Base-by-base conservation (phyloP, 768 basidiomycete genomes). In the Hygrocybe coccinea region DNA sequence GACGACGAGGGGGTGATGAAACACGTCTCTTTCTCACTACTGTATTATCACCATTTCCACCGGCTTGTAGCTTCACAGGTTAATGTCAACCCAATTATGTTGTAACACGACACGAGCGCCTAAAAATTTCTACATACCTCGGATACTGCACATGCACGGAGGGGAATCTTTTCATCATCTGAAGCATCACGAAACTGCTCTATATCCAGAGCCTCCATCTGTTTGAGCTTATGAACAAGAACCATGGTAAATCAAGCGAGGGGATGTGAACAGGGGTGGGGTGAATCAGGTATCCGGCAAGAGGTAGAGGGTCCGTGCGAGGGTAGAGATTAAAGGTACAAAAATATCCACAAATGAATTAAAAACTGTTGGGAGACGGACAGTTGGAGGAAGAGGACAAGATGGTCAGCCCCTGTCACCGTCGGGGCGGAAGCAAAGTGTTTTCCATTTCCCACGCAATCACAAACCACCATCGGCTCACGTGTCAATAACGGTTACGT, bases 201-300 rank as follows among this genome's bases (percentile, higher is more conserved):
- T 19, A 51, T 47, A 22, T 62, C 63, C 19, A 56, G 52, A 19
- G 55, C 43, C 53, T 58, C 61, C 55, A 52, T 56, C 24, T 62
- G 56, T 53, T 59, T 61, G 41, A 64, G 60, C 47, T 62, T 64
- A 38, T 64, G 63, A 17, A 64, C 48, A 44, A 61, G 56, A 29
- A 63, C 61, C 67, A 66, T 67, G 35, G 55, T 15, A 45, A 15
- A 25, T 52, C 38, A 51, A 21, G 35, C n/a, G 49, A 4, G 36
- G 5, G 37, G 8, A n/a, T 5, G 24, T 29, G 39, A 24, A 55
- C 35, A 55, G 54, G 35, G 46, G 43, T 35, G 24, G n/a, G 44
- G 21, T 45, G 11, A 46, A 33, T 34, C 5, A n/a, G 41, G 39
- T 3, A 5, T 38, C 17, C 5, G 17, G 9, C n/a, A 3, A 29